Evolutionary conservation across 2,329 filamentous ascomycete genomes (phyloP).

Genomic region (Cladosporium austrohemisphaericum): DNA sequence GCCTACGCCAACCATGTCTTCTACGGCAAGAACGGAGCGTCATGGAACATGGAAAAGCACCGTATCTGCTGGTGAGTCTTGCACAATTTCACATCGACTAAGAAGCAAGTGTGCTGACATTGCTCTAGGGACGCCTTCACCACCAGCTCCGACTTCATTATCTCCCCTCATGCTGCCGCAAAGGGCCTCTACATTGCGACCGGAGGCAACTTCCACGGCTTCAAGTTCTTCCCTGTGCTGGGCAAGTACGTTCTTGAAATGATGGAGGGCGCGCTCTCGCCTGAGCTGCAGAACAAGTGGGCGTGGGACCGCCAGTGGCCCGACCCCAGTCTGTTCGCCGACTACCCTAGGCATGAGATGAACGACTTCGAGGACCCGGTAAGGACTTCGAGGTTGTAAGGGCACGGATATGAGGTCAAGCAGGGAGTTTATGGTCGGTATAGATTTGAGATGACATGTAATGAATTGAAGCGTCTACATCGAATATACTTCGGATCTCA

Average conservation of each 20-base stretch:
- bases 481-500: no score
- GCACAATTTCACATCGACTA: not conserved
- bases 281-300: slow-evolving; percentile 48
- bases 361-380: slow-evolving; percentile 45
- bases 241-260: slow-evolving; percentile 35
- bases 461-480: no score
- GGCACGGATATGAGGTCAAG: no score
- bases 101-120: not conserved
- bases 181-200: slow-evolving; percentile 43
- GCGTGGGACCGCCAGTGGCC: slow-evolving; percentile 59
- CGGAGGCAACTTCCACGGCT: slow-evolving; percentile 42
- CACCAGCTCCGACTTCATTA: slow-evolving; percentile 51
- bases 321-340: slow-evolving; percentile 49
- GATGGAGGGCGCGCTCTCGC: slow-evolving; percentile 38
- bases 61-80: slow-evolving; percentile 62
- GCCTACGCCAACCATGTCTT: slow-evolving; percentile 55
- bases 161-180: slow-evolving; percentile 42
- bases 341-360: slow-evolving; percentile 58
- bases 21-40: slow-evolving; percentile 54
- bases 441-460: no score
- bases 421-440: no score
- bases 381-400: slow-evolving; percentile 18
- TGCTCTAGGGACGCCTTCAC: slow-evolving; percentile 60
- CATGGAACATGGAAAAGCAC: slow-evolving; percentile 59
- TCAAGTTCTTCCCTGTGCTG: slow-evolving; percentile 37